A percentile compares a stretch with the other conserved stretches of the same genome.
Evolutionary conservation across 495 filamentous ascomycete genomes (phyloP).

Genomic region (Hypoxylon lienhwacheense): DNA sequence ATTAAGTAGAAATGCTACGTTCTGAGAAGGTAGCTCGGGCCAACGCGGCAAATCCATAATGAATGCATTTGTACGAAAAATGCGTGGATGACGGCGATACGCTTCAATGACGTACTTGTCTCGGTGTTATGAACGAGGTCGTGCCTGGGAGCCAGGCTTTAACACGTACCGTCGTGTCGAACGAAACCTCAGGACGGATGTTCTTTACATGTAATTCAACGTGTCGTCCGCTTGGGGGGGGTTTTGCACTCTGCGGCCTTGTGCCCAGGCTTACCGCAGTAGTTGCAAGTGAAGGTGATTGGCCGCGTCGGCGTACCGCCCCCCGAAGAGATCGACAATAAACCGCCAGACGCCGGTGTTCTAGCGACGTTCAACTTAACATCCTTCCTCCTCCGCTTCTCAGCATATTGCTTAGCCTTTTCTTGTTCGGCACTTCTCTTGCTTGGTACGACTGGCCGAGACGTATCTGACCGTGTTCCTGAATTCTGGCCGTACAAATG

Average conservation of each 20-base stretch:
- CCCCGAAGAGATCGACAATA: conserved; percentile 38
- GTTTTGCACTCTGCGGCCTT: conserved; percentile 33
- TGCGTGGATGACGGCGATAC: not conserved
- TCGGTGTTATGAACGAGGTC: conserved; percentile 3
- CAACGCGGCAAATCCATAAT: not conserved
- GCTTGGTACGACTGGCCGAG: conserved; percentile 10
- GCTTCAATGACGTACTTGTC: conserved; percentile 8
- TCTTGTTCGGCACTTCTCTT: conserved; percentile 44
- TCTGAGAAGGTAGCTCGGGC: not conserved
- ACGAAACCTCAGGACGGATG: conserved; percentile 1
- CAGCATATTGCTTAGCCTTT: conserved; percentile 51
- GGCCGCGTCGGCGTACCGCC: conserved; percentile 24
- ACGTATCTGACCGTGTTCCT: conserved; percentile 12
- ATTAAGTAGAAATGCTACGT: not conserved
- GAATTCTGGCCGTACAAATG: conserved; percentile 20
- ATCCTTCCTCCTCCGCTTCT: conserved; percentile 58
- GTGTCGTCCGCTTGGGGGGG: conserved; percentile 19
- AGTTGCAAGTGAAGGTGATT: conserved; percentile 30
- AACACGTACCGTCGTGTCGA: conserved; percentile 16
- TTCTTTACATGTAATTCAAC: conserved; percentile 18
- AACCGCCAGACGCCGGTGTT: conserved; percentile 45
- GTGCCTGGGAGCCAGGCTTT: conserved; percentile 4
- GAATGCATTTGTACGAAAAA: conserved; percentile 4
- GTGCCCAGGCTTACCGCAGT: conserved; percentile 38
- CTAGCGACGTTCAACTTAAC: conserved; percentile 58